Evolutionary conservation across 140 eudicot species (phyloP).

Genomic region (Senecio squalidus): DNA sequence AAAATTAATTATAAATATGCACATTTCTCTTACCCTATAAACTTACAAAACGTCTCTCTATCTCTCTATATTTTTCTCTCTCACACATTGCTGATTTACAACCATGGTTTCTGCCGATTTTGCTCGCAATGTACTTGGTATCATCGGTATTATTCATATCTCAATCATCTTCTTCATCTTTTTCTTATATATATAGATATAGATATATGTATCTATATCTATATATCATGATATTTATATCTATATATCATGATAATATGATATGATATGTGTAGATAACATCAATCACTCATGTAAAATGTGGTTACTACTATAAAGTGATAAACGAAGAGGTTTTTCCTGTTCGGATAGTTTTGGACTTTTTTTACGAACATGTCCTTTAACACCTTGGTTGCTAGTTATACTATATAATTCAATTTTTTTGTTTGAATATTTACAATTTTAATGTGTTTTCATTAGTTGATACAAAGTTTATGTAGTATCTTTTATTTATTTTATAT

Average conservation of each 20-base stretch:
- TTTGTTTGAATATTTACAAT: no score
- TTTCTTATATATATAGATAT: background rate
- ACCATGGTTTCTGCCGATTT: conserved; percentile 40
- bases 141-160: conserved; percentile 32
- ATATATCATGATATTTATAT: no score
- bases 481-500: no score
- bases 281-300: background rate
- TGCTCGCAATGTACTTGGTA: conserved; percentile 30
- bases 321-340: no score
- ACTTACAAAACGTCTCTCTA: background rate
- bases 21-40: conserved; percentile 3
- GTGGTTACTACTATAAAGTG: background rate
- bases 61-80: conserved; percentile 1
- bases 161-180: background rate
- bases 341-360: no score
- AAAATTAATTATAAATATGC: no score
- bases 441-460: background rate
- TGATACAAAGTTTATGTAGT: no score
- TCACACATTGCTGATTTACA: conserved; percentile 12
- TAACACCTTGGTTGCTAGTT: no score
- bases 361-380: no score
- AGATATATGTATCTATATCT: no score
- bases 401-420: background rate
- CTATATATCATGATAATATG: background rate
- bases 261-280: no score